A percentile compares a stretch with the other conserved stretches of the same genome.
phyloP scores from a whole-genome alignment of 2,329 filamentous ascomycete species.

The Diatrype stigma region DNA sequence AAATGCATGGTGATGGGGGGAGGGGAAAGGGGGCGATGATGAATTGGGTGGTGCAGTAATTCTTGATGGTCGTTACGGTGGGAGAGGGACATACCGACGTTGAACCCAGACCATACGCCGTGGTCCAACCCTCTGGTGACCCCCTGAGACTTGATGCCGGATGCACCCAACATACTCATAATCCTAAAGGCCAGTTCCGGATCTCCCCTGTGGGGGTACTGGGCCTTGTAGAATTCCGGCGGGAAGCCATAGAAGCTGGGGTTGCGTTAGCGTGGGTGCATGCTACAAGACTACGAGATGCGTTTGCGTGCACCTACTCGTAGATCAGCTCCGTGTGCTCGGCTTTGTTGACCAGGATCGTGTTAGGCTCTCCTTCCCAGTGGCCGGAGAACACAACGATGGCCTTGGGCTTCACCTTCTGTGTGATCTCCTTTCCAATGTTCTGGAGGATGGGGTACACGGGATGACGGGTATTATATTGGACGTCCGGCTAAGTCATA shows the following conservation, averaged over 20 bases:
- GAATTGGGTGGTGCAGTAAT: too few species aligned
- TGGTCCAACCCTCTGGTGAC: slow-evolving; percentile 67
- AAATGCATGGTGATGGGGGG: too few species aligned
- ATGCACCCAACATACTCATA: slow-evolving; percentile 47
- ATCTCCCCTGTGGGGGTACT: slow-evolving; percentile 61
- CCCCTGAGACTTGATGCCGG: slow-evolving; percentile 56
- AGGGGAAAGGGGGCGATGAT: too few species aligned
- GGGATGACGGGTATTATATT: slow-evolving; percentile 65
- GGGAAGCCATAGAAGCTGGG: slow-evolving; percentile 67
- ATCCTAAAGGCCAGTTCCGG: slow-evolving; percentile 56
- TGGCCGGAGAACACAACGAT: slow-evolving; percentile 75
- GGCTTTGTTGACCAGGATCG: slow-evolving; percentile 62
- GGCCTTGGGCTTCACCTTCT: slow-evolving; percentile 65
- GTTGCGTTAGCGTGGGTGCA: slow-evolving; percentile 12
- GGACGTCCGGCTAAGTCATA: slow-evolving; percentile 52
- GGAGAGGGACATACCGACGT: slow-evolving; percentile 36
- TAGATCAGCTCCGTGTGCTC: slow-evolving; percentile 65
- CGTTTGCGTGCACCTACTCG: slow-evolving; percentile 42
- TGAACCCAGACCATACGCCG: slow-evolving; percentile 70
- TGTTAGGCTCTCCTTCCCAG: slow-evolving; percentile 59
- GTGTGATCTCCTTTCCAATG: slow-evolving; percentile 67
- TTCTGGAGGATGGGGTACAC: slow-evolving; percentile 60
- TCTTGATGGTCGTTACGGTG: too few species aligned
- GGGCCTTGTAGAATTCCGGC: slow-evolving; percentile 61
- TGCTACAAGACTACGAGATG: slow-evolving; percentile 1